Conservation (phyloP, 768 basidiomycete genomes). For the Austroboletus festivus region DNA sequence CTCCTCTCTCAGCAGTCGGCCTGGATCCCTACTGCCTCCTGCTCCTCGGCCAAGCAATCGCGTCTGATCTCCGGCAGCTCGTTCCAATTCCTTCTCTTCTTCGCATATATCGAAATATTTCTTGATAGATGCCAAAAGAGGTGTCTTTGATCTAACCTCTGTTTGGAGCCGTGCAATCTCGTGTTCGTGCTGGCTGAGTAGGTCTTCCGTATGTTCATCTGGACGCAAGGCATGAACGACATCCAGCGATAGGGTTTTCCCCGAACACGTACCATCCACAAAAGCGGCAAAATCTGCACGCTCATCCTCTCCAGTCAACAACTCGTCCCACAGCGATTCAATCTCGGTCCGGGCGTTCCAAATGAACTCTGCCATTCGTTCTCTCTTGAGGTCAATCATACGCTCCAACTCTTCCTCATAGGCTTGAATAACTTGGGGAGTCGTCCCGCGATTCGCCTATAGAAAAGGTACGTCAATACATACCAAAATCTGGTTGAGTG, state of each 20-base stretch:
- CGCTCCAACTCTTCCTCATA: slow-evolving; percentile 90
- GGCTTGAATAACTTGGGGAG: slow-evolving; percentile 68
- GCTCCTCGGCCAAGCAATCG: slow-evolving; percentile 75
- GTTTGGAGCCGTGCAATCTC: slow-evolving; percentile 80
- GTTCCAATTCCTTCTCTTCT: slow-evolving; percentile 85
- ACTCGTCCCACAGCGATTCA: slow-evolving; percentile 73
- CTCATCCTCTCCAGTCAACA: slow-evolving; percentile 84
- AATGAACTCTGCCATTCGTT: slow-evolving; percentile 84
- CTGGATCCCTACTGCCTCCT: slow-evolving; percentile 69
- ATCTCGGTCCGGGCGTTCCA: slow-evolving; percentile 81
- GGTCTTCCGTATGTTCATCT: slow-evolving; percentile 90
- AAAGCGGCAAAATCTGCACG: slow-evolving; percentile 77
- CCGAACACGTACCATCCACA: slow-evolving; percentile 61
- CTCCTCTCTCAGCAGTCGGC: slow-evolving; percentile 86
- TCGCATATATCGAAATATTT: slow-evolving; percentile 91
- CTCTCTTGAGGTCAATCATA: slow-evolving; percentile 85
- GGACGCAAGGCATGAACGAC: background rate
- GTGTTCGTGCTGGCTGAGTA: slow-evolving; percentile 79
- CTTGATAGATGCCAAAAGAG: slow-evolving; percentile 69
- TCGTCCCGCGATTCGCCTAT: slow-evolving; percentile 67
- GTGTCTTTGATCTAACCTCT: slow-evolving; percentile 75
- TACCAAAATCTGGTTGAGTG: background rate
- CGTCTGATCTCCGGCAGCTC: slow-evolving; percentile 75
- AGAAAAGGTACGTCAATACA: background rate
- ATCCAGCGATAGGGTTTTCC: background rate